Percentiles rank a stretch among this genome's conserved stretches.
These are phyloP conservation scores for Pleomassaria siparia DNA, from an alignment of 2,329 filamentous ascomycete genomes.

Conservation along the genomic window DNA sequence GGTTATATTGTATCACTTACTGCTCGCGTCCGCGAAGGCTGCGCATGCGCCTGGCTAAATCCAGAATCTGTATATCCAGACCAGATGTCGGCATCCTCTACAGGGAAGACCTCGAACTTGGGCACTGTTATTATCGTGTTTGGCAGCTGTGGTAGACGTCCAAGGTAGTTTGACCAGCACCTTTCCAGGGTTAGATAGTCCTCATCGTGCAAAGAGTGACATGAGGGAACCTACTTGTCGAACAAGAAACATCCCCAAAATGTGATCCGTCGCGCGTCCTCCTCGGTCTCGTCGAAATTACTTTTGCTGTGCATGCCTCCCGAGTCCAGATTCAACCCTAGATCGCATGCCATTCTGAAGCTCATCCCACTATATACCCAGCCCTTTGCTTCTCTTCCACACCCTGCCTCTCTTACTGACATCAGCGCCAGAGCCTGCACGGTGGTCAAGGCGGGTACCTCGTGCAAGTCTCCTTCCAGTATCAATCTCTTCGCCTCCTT, in stretches of 20 bases:
- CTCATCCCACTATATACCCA: slow-evolving; percentile 99
- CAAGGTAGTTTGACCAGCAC: slow-evolving; percentile 96
- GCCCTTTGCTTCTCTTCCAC: slow-evolving; percentile 88
- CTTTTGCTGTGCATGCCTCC: slow-evolving; percentile 61
- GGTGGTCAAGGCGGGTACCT: slow-evolving; percentile 82
- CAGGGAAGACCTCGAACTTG: slow-evolving; percentile 87
- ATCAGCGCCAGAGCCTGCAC: slow-evolving; percentile 93
- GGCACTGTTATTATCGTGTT: slow-evolving; percentile 78
- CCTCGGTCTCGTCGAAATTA: slow-evolving; percentile 73
- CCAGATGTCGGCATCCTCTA: slow-evolving; percentile 85
- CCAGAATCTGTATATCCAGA: slow-evolving; percentile 85
- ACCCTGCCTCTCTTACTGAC: slow-evolving; percentile 95
- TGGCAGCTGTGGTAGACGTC: slow-evolving; percentile 83
- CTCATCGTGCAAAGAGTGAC: neutral
- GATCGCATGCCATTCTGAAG: slow-evolving; percentile 94
- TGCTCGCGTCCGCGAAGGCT: slow-evolving; percentile 81
- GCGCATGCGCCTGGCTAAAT: slow-evolving; percentile 69
- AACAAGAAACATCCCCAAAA: slow-evolving; percentile 99
- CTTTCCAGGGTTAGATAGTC: slow-evolving; percentile 35
- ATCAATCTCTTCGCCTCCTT: slow-evolving; percentile 88
- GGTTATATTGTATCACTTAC: slow-evolving; percentile 28
- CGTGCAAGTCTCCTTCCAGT: slow-evolving; percentile 88
- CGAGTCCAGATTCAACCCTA: slow-evolving; percentile 86
- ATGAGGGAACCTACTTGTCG: slow-evolving; percentile 65
- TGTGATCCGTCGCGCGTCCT: slow-evolving; percentile 86